A percentile compares a stretch with the other conserved stretches of the same genome.
These are phyloP conservation scores for Amylocarpus encephaloides DNA, from an alignment of 2,329 filamentous ascomycete genomes.

Conservation along the genomic window DNA sequence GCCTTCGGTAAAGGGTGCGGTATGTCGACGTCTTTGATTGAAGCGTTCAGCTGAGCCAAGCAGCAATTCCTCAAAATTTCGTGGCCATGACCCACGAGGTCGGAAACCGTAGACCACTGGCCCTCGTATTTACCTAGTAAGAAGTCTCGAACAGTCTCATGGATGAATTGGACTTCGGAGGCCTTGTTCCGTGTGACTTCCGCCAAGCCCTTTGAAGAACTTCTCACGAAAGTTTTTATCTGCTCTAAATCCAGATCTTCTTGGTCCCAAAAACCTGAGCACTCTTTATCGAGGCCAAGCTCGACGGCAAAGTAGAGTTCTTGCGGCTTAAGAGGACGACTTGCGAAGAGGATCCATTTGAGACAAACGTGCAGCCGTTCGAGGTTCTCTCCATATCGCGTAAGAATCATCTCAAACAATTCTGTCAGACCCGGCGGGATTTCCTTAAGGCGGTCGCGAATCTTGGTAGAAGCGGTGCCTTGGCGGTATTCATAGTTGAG, in stretches of 20 bases:
- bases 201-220: constrained; percentile 38
- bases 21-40: constrained; percentile 12
- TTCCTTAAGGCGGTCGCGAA: constrained; percentile 34
- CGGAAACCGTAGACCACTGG: constrained; percentile 14
- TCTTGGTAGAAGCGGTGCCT: constrained; percentile 27
- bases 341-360: constrained; percentile 48
- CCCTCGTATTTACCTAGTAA: constrained; percentile 32
- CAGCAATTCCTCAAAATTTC: constrained; percentile 23
- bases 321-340: constrained; percentile 18
- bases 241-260: constrained; percentile 25
- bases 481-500: constrained; percentile 37
- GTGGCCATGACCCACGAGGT: constrained; percentile 22
- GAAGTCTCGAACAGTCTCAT: constrained; percentile 34
- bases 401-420: constrained; percentile 18
- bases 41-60: constrained; percentile 17
- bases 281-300: constrained; percentile 12
- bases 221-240: constrained; percentile 33
- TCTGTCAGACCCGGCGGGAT: constrained; percentile 17
- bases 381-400: constrained; percentile 38
- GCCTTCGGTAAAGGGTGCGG: constrained; percentile 9
- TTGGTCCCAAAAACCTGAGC: constrained; percentile 16
- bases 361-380: constrained; percentile 41
- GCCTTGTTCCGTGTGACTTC: constrained; percentile 31
- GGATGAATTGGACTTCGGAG: constrained; percentile 34
- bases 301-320: constrained; percentile 23